Evolutionary conservation across 176 grass and related monocot genomes (phyloP).

Genomic region (Aegilops speltoides): DNA sequence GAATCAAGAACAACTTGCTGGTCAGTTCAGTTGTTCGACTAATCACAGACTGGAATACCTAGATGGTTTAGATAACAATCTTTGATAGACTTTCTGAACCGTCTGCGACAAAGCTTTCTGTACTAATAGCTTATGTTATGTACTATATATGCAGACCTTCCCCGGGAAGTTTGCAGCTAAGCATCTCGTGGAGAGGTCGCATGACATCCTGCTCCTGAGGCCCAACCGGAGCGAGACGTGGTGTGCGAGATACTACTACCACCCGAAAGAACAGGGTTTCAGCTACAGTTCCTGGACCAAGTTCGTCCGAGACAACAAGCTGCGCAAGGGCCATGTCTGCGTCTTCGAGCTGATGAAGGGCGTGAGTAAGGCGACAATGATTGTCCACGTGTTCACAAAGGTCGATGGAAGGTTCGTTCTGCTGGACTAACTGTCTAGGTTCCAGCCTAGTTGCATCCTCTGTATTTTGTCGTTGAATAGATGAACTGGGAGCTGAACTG

Average conservation of each 20-base stretch:
- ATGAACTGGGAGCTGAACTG: background rate
- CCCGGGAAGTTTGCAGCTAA: background rate
- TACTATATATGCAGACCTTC: too few relatives aligned
- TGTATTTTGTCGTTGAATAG: background rate
- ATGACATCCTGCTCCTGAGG: constrained; percentile 20
- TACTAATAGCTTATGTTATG: too few relatives aligned
- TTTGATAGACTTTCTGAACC: too few relatives aligned
- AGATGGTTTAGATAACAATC: too few relatives aligned
- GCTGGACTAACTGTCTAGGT: background rate
- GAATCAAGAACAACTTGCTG: too few relatives aligned
- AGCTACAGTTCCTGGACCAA: background rate
- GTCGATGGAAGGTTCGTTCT: background rate
- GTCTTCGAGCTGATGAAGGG: constrained; percentile 40
- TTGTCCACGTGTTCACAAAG: constrained; percentile 23
- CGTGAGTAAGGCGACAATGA: constrained; percentile 7
- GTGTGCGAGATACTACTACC: background rate
- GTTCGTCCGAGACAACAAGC: constrained; percentile 23
- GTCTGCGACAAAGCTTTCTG: too few relatives aligned
- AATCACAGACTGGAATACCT: too few relatives aligned
- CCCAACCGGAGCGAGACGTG: constrained; percentile 32
- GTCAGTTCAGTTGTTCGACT: too few relatives aligned
- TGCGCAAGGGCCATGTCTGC: constrained; percentile 29
- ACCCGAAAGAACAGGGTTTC: background rate
- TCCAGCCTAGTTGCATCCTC: background rate
- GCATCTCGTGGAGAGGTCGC: constrained; percentile 33